A percentile compares a stretch with the other conserved stretches of the same genome.
Evolutionary conservation across 768 basidiomycete species (phyloP).

Genomic region (Sporobolomyces pararoseus): DNA sequence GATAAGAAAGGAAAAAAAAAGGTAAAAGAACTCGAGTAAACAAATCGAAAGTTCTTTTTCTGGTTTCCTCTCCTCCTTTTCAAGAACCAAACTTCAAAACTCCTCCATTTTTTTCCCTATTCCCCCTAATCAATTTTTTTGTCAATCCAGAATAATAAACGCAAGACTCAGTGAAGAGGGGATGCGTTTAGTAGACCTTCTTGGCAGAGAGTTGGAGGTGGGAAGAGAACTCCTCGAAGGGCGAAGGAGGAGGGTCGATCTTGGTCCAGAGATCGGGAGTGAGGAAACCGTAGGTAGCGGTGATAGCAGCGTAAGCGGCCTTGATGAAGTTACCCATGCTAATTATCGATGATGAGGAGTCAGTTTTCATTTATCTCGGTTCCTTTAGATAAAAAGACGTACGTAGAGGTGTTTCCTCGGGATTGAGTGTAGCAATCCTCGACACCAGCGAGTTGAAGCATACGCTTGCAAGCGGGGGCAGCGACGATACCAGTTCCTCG

Average conservation of each 20-base stretch:
- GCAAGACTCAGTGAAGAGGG: not conserved
- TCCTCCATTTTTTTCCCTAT: not conserved
- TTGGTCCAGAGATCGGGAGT: slow-evolving; percentile 97
- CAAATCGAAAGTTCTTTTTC: not conserved
- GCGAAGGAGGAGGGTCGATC: slow-evolving; percentile 59
- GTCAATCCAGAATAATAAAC: not conserved
- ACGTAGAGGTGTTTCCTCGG: slow-evolving; percentile 94
- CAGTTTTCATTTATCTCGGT: not conserved
- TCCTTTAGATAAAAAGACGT: too few species aligned
- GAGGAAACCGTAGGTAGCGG: slow-evolving; percentile 96
- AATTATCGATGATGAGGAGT: too few species aligned
- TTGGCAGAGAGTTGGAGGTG: slow-evolving; percentile 78
- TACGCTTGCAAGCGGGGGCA: slow-evolving; percentile 92
- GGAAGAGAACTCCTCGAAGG: slow-evolving; percentile 91
- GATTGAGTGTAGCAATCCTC: slow-evolving; percentile 97
- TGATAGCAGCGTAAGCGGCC: slow-evolving; percentile 61
- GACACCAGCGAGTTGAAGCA: slow-evolving; percentile 95
- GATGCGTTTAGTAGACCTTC: slow-evolving; percentile 57
- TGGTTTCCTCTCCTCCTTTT: not conserved
- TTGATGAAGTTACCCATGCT: slow-evolving; percentile 80
- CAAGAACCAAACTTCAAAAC: too few species aligned
- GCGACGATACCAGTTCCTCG: slow-evolving; percentile 99
- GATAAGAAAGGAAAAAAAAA: not conserved
- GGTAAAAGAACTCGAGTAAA: not conserved
- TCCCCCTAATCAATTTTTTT: not conserved